Evolutionary conservation across 345 rosid genomes (phyloP).

Genomic region (Odontarrhena argentea): DNA sequence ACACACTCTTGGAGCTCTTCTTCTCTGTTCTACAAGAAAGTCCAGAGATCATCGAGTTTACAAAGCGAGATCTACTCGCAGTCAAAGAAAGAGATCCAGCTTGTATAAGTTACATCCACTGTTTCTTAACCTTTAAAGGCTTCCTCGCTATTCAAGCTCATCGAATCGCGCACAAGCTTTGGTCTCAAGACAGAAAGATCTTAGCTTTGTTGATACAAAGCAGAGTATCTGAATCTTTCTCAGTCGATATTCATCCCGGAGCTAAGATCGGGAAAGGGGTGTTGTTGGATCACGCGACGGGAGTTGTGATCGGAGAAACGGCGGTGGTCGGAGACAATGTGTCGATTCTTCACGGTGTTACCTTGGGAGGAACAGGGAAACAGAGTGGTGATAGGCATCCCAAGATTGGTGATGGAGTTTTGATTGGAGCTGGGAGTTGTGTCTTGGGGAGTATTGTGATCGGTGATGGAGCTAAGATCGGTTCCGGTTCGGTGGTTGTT

Average conservation of each 20-base stretch:
- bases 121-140: conserved; percentile 76
- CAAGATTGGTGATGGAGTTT: conserved; percentile 82
- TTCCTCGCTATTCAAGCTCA: conserved; percentile 80
- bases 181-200: conserved; percentile 59
- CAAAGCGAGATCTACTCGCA: conserved; percentile 65
- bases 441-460: conserved; percentile 77
- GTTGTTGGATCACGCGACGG: conserved; percentile 82
- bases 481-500: conserved; percentile 85
- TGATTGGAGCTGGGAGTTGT: conserved; percentile 90
- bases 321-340: conserved; percentile 88
- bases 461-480: conserved; percentile 88
- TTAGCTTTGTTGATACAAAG: conserved; percentile 77
- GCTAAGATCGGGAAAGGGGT: conserved; percentile 76
- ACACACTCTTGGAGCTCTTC: conserved; percentile 62
- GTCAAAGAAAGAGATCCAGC: conserved; percentile 85
- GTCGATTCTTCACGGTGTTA: conserved; percentile 84
- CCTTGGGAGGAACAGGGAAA: conserved; percentile 91
- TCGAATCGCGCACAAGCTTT: conserved; percentile 69
- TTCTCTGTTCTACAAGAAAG: conserved; percentile 51
- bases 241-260: conserved; percentile 86
- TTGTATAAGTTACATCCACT: conserved; percentile 69
- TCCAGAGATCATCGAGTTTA: conserved; percentile 50
- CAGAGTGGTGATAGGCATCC: conserved; percentile 80
- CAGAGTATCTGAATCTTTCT: conserved; percentile 69
- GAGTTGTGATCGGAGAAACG: conserved; percentile 82